Conservation (phyloP, 805 yeast species). For the Starmerella sirachaensis region DNA sequence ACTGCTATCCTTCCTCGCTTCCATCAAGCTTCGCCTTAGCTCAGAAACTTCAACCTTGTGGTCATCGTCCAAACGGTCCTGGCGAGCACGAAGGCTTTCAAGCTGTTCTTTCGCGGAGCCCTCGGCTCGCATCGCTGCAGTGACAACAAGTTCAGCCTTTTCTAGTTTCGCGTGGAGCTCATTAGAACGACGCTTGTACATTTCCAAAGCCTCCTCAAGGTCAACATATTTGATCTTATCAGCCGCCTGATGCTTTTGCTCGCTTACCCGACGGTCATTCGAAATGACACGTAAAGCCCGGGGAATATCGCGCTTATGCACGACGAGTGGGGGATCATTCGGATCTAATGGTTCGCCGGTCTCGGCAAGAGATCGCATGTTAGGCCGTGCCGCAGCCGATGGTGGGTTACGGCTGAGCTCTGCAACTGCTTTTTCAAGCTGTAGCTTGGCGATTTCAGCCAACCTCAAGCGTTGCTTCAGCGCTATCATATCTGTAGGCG, state of each 20-base stretch:
- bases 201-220: slow-evolving; percentile 40
- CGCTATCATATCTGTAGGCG: slow-evolving; percentile 2
- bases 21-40: slow-evolving; percentile 6
- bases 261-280: slow-evolving; percentile 24
- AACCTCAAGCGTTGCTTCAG: slow-evolving; percentile 12
- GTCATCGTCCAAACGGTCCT: slow-evolving; percentile 11
- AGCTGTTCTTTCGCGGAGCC: slow-evolving; percentile 39
- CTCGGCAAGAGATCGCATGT: no score
- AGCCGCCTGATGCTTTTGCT: slow-evolving; percentile 45
- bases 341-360: slow-evolving; percentile 8
- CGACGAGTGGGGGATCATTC: slow-evolving; percentile 6
- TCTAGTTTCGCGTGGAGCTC: slow-evolving; percentile 63
- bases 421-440: slow-evolving; percentile 15
- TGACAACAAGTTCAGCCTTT: slow-evolving; percentile 62
- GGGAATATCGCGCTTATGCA: slow-evolving; percentile 12
- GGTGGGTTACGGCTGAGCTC: slow-evolving; percentile 2
- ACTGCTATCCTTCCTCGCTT: slow-evolving; percentile 5
- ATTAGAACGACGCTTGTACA: slow-evolving; percentile 62
- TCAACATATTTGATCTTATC: slow-evolving; percentile 46
- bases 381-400: not conserved
- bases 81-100: slow-evolving; percentile 7
- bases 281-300: slow-evolving; percentile 17
- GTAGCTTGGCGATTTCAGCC: slow-evolving; percentile 21
- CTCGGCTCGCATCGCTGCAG: slow-evolving; percentile 52
- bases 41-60: slow-evolving; percentile 7